Evolutionary conservation across 2,329 filamentous ascomycete species (phyloP).

Genomic region (Penicillium sp.): DNA sequence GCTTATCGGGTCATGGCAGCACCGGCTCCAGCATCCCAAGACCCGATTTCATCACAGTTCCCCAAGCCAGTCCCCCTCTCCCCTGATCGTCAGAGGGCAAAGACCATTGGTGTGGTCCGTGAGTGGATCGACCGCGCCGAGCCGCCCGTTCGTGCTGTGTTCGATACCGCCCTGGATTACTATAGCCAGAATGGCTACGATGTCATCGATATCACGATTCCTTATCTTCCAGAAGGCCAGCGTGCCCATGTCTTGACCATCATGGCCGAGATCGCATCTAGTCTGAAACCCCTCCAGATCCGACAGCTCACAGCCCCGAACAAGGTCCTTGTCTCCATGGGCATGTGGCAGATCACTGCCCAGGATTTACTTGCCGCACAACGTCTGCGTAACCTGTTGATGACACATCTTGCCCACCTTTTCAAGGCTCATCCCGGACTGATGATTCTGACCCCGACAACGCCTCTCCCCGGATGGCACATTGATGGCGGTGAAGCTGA

Average conservation of each 20-base stretch:
- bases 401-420: slow-evolving; percentile 70
- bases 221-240: slow-evolving; percentile 64
- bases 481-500: slow-evolving; percentile 60
- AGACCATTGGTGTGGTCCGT: slow-evolving; percentile 63
- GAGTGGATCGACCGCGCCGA: slow-evolving; percentile 68
- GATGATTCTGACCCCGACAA: slow-evolving; percentile 73
- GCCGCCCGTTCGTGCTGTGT: slow-evolving; percentile 57
- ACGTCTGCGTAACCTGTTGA: slow-evolving; percentile 68
- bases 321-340: slow-evolving; percentile 62
- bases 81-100: slow-evolving; percentile 43
- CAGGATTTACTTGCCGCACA: slow-evolving; percentile 69
- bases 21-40: slow-evolving; percentile 56
- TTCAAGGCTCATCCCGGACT: slow-evolving; percentile 69
- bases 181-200: slow-evolving; percentile 41
- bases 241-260: slow-evolving; percentile 73
- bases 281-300: slow-evolving; percentile 49
- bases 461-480: slow-evolving; percentile 70
- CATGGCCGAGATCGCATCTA: slow-evolving; percentile 63
- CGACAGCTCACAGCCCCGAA: slow-evolving; percentile 61
- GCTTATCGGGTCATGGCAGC: slow-evolving; percentile 77
- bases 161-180: slow-evolving; percentile 58
- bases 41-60: slow-evolving; percentile 60
- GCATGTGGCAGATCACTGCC: slow-evolving; percentile 58
- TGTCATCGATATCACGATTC: slow-evolving; percentile 49
- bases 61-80: slow-evolving; percentile 47